Percentiles rank a stretch among this genome's conserved stretches.
phyloP scores from a whole-genome alignment of 2,329 filamentous ascomycete genomes.

The Ophiostoma montium region DNA sequence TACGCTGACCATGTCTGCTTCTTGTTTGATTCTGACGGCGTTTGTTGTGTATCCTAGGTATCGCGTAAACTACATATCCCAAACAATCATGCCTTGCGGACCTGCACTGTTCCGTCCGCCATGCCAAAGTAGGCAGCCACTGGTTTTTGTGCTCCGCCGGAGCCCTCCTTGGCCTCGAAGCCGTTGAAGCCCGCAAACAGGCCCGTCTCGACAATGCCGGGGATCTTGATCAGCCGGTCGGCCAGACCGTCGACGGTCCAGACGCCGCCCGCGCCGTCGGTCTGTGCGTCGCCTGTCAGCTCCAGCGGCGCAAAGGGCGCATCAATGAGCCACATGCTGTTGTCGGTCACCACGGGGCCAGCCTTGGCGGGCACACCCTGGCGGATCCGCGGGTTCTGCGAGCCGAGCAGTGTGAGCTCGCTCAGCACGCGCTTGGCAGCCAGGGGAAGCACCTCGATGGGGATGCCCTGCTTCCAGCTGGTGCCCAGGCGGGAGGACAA shows the following conservation, averaged over 20 bases:
- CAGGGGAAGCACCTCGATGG: conserved; percentile 85
- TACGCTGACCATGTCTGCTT: neutral
- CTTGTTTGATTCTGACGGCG: neutral
- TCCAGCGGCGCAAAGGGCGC: conserved; percentile 70
- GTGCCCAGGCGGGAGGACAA: conserved; percentile 60
- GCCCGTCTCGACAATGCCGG: conserved; percentile 82
- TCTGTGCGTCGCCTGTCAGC: conserved; percentile 28
- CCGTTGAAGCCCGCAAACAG: conserved; percentile 79
- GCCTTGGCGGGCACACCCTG: conserved; percentile 59
- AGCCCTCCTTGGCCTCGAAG: conserved; percentile 42
- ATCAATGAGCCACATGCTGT: conserved; percentile 81
- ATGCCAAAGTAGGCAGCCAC: conserved; percentile 92
- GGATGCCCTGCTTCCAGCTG: conserved; percentile 69
- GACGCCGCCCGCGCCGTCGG: conserved; percentile 44
- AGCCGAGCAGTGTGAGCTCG: conserved; percentile 60
- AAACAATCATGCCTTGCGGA: conserved; percentile 21
- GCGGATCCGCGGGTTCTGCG: conserved; percentile 54
- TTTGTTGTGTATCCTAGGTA: neutral
- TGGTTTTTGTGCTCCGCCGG: conserved; percentile 70
- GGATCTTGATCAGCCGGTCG: conserved; percentile 60
- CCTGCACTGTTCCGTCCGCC: conserved; percentile 55
- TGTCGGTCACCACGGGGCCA: conserved; percentile 67
- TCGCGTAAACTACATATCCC: too few relatives aligned
- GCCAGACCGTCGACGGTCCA: conserved; percentile 74
- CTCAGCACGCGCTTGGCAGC: conserved; percentile 63